A percentile compares a stretch with the other conserved stretches of the same genome.
Evolutionary conservation across 2,329 filamentous ascomycete species (phyloP).

Genomic region (Aspergillus quadricinctus): DNA sequence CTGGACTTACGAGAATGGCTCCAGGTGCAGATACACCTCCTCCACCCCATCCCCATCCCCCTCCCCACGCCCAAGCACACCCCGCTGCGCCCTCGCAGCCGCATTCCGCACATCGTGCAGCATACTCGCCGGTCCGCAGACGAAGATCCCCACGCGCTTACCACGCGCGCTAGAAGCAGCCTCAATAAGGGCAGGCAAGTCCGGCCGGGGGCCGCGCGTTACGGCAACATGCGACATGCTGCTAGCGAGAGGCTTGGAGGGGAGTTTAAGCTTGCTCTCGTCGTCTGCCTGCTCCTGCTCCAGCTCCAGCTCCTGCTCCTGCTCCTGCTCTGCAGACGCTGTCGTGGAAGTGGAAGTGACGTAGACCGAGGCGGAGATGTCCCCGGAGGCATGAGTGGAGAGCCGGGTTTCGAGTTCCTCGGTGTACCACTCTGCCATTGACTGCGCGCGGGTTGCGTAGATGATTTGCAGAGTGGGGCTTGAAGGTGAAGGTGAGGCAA

Average conservation of each 20-base stretch:
- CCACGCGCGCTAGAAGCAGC: conserved; percentile 10
- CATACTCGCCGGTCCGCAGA: conserved; percentile 46
- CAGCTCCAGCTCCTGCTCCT: no score
- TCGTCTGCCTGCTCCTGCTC: not conserved
- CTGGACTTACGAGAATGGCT: conserved; percentile 48
- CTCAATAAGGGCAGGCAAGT: conserved; percentile 23
- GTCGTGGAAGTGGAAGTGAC: no score
- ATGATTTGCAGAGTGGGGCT: conserved; percentile 7
- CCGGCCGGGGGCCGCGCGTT: conserved; percentile 23
- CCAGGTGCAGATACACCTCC: conserved; percentile 46
- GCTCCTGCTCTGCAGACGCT: not conserved
- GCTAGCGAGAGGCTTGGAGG: not conserved
- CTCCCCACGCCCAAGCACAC: no score
- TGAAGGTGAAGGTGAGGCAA: conserved; percentile 7
- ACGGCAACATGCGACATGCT: not conserved
- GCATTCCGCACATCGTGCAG: conserved; percentile 47
- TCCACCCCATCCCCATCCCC: conserved; percentile 20
- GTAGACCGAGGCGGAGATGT: conserved; percentile 14
- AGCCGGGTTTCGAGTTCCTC: conserved; percentile 2
- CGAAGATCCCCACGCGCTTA: conserved; percentile 27
- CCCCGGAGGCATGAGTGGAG: conserved; percentile 1
- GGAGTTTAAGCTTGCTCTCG: not conserved
- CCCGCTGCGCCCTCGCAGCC: conserved; percentile 41
- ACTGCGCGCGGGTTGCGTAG: conserved; percentile 10
- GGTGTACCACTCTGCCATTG: conserved; percentile 11